Evolutionary conservation across 1,284 basidiomycete species (phyloP).

Genomic region (Cystobasidium slooffiae): DNA sequence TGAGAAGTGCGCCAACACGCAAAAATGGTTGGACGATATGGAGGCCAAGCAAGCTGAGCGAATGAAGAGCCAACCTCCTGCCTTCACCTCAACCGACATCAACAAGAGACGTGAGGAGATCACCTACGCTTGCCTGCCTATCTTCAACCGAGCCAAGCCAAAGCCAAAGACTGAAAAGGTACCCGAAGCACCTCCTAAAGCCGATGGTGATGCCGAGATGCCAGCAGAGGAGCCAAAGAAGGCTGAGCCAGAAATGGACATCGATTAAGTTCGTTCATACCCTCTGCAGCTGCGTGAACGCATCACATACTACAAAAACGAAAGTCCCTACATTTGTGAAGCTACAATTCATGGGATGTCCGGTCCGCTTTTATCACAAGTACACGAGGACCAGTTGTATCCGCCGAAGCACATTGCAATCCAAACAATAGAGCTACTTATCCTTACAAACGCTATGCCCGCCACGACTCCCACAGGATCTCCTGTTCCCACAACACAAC

Average conservation of each 20-base stretch:
- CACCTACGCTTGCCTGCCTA: slow-evolving; percentile 62
- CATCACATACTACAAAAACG: no score
- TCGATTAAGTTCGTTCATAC: slow-evolving; percentile 37
- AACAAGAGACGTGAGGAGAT: slow-evolving; percentile 86
- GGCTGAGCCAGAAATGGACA: slow-evolving; percentile 42
- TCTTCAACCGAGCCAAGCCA: slow-evolving; percentile 73
- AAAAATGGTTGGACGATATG: slow-evolving; percentile 93
- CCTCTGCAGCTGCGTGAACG: not conserved
- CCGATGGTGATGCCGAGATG: slow-evolving; percentile 45
- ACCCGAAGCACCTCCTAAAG: slow-evolving; percentile 57
- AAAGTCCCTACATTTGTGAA: no score
- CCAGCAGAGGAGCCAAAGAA: slow-evolving; percentile 34
- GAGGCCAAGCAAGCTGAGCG: slow-evolving; percentile 80
- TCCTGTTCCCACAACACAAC: no score
- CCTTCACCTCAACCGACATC: slow-evolving; percentile 78
- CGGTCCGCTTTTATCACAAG: no score
- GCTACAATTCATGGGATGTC: no score
- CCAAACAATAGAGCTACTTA: slow-evolving; percentile 11
- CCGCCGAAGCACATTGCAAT: not conserved
- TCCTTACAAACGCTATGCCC: not conserved
- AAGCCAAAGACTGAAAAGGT: slow-evolving; percentile 59
- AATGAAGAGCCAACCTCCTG: slow-evolving; percentile 81
- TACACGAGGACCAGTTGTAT: not conserved
- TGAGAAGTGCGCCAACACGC: slow-evolving; percentile 68
- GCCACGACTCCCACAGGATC: not conserved